These are phyloP conservation scores for Cryphonectria naterciae DNA, from an alignment of 2,329 filamentous ascomycete species.

Conservation along the genomic window DNA sequence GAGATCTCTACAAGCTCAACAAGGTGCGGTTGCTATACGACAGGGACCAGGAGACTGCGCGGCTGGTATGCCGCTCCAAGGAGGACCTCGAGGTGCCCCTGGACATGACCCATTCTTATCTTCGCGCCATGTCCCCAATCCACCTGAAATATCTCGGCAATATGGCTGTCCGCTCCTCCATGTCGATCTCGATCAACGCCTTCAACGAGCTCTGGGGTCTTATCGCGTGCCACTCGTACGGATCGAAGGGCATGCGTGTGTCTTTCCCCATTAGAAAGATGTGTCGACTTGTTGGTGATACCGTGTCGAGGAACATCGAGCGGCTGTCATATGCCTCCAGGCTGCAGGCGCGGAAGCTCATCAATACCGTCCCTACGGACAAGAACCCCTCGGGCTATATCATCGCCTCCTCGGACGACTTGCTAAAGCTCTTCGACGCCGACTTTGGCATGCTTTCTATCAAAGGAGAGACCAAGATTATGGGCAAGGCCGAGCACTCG, in stretches of 20 bases:
- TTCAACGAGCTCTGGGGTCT: slow-evolving; percentile 87
- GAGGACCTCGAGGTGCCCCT: slow-evolving; percentile 76
- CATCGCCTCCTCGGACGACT: slow-evolving; percentile 83
- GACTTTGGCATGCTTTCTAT: slow-evolving; percentile 88
- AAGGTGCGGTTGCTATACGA: slow-evolving; percentile 89
- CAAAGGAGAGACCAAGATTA: slow-evolving; percentile 82
- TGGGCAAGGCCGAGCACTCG: slow-evolving; percentile 74
- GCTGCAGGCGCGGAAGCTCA: slow-evolving; percentile 83
- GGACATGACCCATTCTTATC: slow-evolving; percentile 82
- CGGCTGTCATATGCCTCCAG: slow-evolving; percentile 83
- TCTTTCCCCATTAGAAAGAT: slow-evolving; percentile 91
- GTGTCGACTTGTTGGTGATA: slow-evolving; percentile 86
- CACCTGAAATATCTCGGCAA: slow-evolving; percentile 85
- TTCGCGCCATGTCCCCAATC: slow-evolving; percentile 89
- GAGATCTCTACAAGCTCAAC: slow-evolving; percentile 89
- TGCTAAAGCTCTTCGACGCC: slow-evolving; percentile 82
- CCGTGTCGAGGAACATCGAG: slow-evolving; percentile 85
- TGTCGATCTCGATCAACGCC: slow-evolving; percentile 91
- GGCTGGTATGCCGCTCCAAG: slow-evolving; percentile 77
- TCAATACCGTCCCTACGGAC: slow-evolving; percentile 81
- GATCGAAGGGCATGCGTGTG: slow-evolving; percentile 78
- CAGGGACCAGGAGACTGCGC: slow-evolving; percentile 76
- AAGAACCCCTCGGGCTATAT: slow-evolving; percentile 88
- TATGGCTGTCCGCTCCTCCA: slow-evolving; percentile 91
- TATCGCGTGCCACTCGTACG: slow-evolving; percentile 85